Conservation (phyloP, 2,329 filamentous ascomycete genomes). For the Talaromyces sp. region DNA sequence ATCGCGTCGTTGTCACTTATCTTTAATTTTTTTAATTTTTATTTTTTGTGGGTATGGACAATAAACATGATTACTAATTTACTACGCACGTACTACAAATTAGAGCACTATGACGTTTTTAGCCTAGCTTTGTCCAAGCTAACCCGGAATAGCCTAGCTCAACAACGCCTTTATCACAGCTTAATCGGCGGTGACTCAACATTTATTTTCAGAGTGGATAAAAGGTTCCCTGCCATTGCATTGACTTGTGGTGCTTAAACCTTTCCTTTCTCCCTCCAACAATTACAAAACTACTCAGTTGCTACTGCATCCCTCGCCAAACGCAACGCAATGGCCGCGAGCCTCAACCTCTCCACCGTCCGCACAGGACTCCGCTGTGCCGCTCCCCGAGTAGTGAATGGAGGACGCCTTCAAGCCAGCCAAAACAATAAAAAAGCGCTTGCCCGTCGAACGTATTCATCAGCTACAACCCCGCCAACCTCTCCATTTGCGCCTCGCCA, state of each 20-base stretch:
- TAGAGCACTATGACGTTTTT: not conserved
- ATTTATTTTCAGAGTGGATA: not conserved
- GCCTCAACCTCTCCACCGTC: constrained; percentile 10
- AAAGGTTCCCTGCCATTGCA: not conserved
- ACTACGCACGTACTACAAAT: not conserved
- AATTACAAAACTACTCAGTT: not conserved
- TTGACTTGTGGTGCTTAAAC: not conserved
- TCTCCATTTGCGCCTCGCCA: constrained; percentile 68
- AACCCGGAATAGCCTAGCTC: not conserved
- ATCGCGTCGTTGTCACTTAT: too few relatives aligned
- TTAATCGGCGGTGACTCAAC: not conserved
- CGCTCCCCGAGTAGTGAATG: constrained; percentile 17
- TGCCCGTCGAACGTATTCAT: constrained; percentile 28
- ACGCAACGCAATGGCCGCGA: constrained; percentile 9
- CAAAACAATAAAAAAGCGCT: constrained; percentile 18
- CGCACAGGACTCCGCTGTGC: constrained; percentile 9
- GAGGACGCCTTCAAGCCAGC: constrained; percentile 19
- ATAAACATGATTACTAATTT: too few relatives aligned
- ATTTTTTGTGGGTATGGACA: too few relatives aligned
- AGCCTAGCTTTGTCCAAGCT: not conserved
- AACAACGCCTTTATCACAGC: not conserved
- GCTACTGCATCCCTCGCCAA: not conserved
- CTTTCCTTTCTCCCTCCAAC: not conserved
- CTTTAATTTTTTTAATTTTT: too few relatives aligned
- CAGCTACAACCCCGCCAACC: constrained; percentile 34